A percentile compares a stretch with the other conserved stretches of the same genome.
phyloP scores from a whole-genome alignment of 2,329 filamentous ascomycete species.

The Colletotrichum tamarilloi region DNA sequence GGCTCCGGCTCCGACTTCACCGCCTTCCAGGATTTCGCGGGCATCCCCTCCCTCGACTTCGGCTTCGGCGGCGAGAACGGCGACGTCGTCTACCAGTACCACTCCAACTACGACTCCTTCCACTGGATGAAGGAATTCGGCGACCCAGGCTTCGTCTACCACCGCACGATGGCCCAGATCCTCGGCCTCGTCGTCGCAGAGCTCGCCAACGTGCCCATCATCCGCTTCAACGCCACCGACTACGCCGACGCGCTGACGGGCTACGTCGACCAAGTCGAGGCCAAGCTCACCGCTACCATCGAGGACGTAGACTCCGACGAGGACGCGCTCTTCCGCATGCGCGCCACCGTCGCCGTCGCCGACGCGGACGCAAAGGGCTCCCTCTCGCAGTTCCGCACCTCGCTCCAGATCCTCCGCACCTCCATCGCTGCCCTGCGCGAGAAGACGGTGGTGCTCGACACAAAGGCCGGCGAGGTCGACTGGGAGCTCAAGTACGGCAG shows the following conservation, averaged over 20 bases:
- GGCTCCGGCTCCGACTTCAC: slow-evolving; percentile 81
- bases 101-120: slow-evolving; percentile 92
- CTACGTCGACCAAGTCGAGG: slow-evolving; percentile 64
- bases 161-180: slow-evolving; percentile 74
- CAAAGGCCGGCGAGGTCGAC: slow-evolving; percentile 53
- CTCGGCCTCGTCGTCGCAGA: slow-evolving; percentile 71
- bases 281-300: slow-evolving; percentile 53
- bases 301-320: slow-evolving; percentile 40
- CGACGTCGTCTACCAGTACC: slow-evolving; percentile 80
- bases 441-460: slow-evolving; percentile 58
- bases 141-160: slow-evolving; percentile 76
- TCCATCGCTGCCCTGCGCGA: slow-evolving; percentile 50
- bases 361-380: slow-evolving; percentile 45
- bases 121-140: slow-evolving; percentile 88
- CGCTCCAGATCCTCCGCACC: slow-evolving; percentile 51
- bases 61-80: slow-evolving; percentile 60
- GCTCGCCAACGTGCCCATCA: slow-evolving; percentile 69
- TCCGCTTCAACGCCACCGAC: slow-evolving; percentile 72
- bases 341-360: slow-evolving; percentile 37
- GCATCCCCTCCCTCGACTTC: slow-evolving; percentile 73
- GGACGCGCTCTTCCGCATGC: slow-evolving; percentile 42
- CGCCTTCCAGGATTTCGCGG: slow-evolving; percentile 79
- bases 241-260: slow-evolving; percentile 68
- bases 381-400: slow-evolving; percentile 50
- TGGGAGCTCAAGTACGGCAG: slow-evolving; percentile 56